Base-by-base conservation (phyloP, 2,329 filamentous ascomycete genomes). In the Neofusicoccum sp. region DNA sequence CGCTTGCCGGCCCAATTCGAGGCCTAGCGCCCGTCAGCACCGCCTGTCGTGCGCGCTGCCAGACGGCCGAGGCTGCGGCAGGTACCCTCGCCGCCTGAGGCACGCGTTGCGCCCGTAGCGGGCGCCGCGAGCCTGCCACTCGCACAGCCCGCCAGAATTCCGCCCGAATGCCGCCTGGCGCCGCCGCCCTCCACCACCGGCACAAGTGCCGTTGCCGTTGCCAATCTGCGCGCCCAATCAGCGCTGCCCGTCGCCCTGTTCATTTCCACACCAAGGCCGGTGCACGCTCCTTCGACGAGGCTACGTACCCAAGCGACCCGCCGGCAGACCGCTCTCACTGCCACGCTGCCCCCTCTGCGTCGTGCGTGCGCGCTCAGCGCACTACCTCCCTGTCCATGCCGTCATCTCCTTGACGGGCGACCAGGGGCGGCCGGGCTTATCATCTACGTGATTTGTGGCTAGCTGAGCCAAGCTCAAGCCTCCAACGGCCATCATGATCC, bases 381-480 rank as follows among this genome's bases (percentile, higher is more conserved):
- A n/a, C 43, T 7, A 6, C 47, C 34, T 31, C 39, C 41, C 41
- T 28, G 54, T 16, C 39, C 29, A 45, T 36, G 41, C 54, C 54
- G 54, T 56, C 54, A 56, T 56, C 54, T 29, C 29, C 39, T 7
- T 7, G 14, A 22, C 39, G 39, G 12, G 39, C 29, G n/a, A 8
- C 48, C 8, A 43, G 4, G 41, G 47, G 33, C 22, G 22, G 22
- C 22, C 22, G 22, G 37, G 39, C 52, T 56, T 43, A 56, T 56
- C 52, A 4, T 6, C 39, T 29, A 14, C 9, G 39, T 58, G 54
- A 36, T 47, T 45, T 58, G 54, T 58, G 54, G 54, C 54, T 58
- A 36, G 54, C 54, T 58, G 54, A 43, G 52, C 52, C 37, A 58
- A 58, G 54, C 54, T 43, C 52, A 45, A 36, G 31, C 39, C 6